Percentiles rank a stretch among this genome's conserved stretches.
Conservation (phyloP, 805 yeast species). For the Jamesozyma hellenica region DNA sequence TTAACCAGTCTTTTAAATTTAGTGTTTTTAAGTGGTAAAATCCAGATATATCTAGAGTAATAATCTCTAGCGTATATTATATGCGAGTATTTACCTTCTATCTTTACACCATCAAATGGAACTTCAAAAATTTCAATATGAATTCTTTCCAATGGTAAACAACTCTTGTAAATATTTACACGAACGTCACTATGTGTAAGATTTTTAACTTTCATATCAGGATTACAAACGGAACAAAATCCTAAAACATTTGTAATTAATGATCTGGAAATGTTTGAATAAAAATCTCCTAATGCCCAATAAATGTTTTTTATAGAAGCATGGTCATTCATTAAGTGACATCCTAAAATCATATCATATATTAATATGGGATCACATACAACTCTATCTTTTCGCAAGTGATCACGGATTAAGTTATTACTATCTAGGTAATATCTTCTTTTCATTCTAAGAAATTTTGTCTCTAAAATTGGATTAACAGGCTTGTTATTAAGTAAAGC, state of each 20-base stretch:
- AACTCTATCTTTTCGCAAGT: conserved; percentile 14
- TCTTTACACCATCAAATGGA: conserved; percentile 16
- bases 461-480: conserved; percentile 6
- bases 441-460: conserved; percentile 14
- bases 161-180: conserved; percentile 11
- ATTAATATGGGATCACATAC: conserved; percentile 25
- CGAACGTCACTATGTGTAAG: conserved; percentile 10
- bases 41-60: conserved; percentile 24
- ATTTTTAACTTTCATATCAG: conserved; percentile 7
- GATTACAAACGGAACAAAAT: conserved; percentile 26
- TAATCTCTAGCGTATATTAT: conserved; percentile 24
- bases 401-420: conserved; percentile 17
- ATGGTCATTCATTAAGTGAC: conserved; percentile 27
- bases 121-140: conserved; percentile 22
- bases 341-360: conserved; percentile 21
- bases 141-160: conserved; percentile 22
- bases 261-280: conserved; percentile 21
- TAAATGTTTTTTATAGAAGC: conserved; percentile 11
- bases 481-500: conserved; percentile 1
- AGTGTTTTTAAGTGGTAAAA: conserved; percentile 20
- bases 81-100: conserved; percentile 23
- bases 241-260: conserved; percentile 11
- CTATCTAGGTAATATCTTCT: conserved; percentile 18
- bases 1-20: conserved; percentile 16
- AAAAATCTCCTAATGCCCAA: conserved; percentile 11